These are phyloP conservation scores for Myochromella boudieri DNA, from an alignment of 768 basidiomycete genomes.

Conservation along the genomic window DNA sequence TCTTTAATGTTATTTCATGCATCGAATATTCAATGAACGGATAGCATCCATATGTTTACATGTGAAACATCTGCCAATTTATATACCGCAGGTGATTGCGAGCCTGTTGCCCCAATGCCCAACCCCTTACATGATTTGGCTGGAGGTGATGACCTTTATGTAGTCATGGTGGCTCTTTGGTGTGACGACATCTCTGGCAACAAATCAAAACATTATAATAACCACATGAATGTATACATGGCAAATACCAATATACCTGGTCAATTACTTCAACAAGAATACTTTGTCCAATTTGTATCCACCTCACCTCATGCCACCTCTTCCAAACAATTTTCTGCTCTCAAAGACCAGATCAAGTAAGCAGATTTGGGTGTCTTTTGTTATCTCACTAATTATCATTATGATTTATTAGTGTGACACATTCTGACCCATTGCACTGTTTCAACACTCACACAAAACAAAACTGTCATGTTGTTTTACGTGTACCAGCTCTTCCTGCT, in stretches of 20 bases:
- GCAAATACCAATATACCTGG: constrained; percentile 26
- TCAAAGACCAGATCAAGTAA: constrained; percentile 22
- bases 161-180: not conserved
- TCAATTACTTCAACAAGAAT: constrained; percentile 30
- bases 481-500: constrained; percentile 17
- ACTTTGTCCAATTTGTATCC: constrained; percentile 8
- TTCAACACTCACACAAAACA: constrained; percentile 13
- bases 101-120: not conserved
- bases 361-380: not conserved
- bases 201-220: constrained; percentile 30
- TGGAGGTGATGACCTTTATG: not conserved
- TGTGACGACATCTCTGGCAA: constrained; percentile 22
- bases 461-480: constrained; percentile 11
- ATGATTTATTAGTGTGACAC: constrained; percentile 2
- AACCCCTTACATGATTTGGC: not conserved
- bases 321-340: constrained; percentile 28
- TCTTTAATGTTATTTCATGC: not conserved
- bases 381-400: not conserved
- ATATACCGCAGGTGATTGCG: too few relatives aligned
- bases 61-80: too few relatives aligned
- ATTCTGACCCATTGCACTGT: constrained; percentile 4
- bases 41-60: too few relatives aligned
- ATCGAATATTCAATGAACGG: not conserved
- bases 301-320: constrained; percentile 26
- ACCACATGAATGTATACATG: constrained; percentile 32